These are phyloP conservation scores for Stemphylium vesicarium DNA, from an alignment of 2,329 filamentous ascomycete species.

Conservation along the genomic window DNA sequence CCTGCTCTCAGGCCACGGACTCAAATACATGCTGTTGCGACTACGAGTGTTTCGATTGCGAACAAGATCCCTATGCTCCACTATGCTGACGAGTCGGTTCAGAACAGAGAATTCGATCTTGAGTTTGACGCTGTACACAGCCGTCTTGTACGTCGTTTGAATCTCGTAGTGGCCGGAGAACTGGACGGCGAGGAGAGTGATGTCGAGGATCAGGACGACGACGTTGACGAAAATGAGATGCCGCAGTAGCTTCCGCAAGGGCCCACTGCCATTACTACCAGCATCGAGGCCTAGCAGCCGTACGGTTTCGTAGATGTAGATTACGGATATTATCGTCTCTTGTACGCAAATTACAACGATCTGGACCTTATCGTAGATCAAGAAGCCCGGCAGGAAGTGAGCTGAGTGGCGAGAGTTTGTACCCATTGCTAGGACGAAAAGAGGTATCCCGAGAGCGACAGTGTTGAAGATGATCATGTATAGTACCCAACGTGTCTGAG, in stretches of 20 bases:
- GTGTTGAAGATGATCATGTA: constrained; percentile 62
- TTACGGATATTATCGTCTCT: constrained; percentile 31
- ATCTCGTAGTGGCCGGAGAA: constrained; percentile 48
- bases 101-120: constrained; percentile 62
- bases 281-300: constrained; percentile 9
- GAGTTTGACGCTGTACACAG: constrained; percentile 53
- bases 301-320: constrained; percentile 24
- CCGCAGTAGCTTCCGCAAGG: constrained; percentile 14
- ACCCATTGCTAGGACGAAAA: constrained; percentile 60
- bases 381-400: constrained; percentile 38
- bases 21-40: neutral
- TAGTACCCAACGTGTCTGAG: constrained; percentile 55
- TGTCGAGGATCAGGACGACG: constrained; percentile 48
- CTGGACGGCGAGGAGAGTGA: constrained; percentile 48
- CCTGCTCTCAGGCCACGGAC: neutral
- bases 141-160: constrained; percentile 47
- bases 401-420: constrained; percentile 48
- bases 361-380: constrained; percentile 46
- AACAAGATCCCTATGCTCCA: constrained; percentile 2
- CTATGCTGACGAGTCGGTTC: constrained; percentile 35
- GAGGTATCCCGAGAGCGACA: constrained; percentile 38
- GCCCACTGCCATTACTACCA: neutral
- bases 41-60: neutral
- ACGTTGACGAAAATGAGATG: constrained; percentile 47
- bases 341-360: constrained; percentile 46